Conservation (phyloP, 257 asterid species). For the Apocynum venetum region DNA sequence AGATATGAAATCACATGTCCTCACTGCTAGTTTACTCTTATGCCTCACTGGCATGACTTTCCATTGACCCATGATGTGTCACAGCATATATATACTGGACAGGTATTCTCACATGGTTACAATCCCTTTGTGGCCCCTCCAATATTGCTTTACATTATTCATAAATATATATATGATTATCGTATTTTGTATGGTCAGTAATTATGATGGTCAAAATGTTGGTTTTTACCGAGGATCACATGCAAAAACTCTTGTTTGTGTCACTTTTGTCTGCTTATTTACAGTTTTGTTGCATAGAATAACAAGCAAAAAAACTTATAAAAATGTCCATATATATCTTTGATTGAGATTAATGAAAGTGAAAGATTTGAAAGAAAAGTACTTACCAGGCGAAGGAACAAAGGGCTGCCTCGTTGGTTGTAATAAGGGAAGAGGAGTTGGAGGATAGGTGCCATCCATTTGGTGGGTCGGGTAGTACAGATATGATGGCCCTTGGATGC, state of each 20-base stretch:
- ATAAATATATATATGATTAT: not conserved
- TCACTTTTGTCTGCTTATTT: not conserved
- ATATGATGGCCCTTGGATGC: constrained; percentile 63
- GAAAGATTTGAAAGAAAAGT: not conserved
- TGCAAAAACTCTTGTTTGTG: not conserved
- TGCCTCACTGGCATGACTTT: constrained; percentile 52
- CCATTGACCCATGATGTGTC: constrained; percentile 50
- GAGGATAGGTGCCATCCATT: constrained; percentile 39
- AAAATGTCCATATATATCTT: not conserved
- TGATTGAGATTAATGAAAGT: not conserved
- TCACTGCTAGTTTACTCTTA: constrained; percentile 28
- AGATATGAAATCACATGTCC: constrained; percentile 37
- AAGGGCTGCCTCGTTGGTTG: constrained; percentile 55
- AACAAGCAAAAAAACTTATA: not conserved
- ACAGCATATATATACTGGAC: constrained; percentile 28
- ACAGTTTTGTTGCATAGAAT: not conserved
- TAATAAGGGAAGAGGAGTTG: constrained; percentile 37
- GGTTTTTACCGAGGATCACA: not conserved
- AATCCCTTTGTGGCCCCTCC: constrained; percentile 25
- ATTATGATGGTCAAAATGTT: not conserved
- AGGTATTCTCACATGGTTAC: constrained; percentile 67
- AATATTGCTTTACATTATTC: not conserved
- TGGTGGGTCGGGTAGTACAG: constrained; percentile 67
- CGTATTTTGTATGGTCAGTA: not conserved
- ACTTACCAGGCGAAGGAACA: constrained; percentile 59